phyloP scores from a whole-genome alignment of 2,329 filamentous ascomycete species.

The Xylariales sp. region DNA sequence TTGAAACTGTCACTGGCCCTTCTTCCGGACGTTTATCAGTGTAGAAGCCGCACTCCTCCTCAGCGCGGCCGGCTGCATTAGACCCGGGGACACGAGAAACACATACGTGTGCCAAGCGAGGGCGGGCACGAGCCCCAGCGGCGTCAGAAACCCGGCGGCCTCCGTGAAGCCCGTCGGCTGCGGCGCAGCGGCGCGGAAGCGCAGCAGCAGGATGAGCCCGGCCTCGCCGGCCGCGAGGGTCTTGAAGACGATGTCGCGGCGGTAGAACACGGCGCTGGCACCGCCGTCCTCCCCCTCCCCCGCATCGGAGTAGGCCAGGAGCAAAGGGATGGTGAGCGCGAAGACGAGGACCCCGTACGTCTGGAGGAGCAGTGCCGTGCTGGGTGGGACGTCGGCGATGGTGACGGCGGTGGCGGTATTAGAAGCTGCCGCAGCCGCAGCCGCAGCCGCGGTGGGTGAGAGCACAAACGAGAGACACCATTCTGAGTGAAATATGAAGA shows the following conservation, averaged over 20 bases:
- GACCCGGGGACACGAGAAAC: background rate
- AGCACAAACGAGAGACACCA: slow-evolving; percentile 15
- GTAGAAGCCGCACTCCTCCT: too few relatives aligned
- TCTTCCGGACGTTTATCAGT: too few relatives aligned
- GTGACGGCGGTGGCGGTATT: too few relatives aligned
- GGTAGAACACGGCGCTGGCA: slow-evolving; percentile 10
- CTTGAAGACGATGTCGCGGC: slow-evolving; percentile 13
- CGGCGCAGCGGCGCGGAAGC: slow-evolving; percentile 8
- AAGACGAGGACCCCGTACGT: slow-evolving; percentile 16
- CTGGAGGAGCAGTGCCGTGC: slow-evolving; percentile 14
- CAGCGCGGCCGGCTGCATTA: slow-evolving; percentile 4
- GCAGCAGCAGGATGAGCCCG: slow-evolving; percentile 10
- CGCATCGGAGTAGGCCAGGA: slow-evolving; percentile 13
- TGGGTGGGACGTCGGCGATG: slow-evolving; percentile 13
- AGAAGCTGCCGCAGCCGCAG: too few relatives aligned
- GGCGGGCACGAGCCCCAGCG: too few relatives aligned
- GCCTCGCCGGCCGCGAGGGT: slow-evolving; percentile 16
- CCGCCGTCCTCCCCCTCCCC: too few relatives aligned
- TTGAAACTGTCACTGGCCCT: too few relatives aligned
- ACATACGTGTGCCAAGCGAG: slow-evolving; percentile 5
- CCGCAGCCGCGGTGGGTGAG: background rate
- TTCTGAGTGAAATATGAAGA: slow-evolving; percentile 13
- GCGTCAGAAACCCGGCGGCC: too few relatives aligned
- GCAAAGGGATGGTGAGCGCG: slow-evolving; percentile 13
- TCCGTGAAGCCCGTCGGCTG: slow-evolving; percentile 10